Conservation (phyloP, 1,284 basidiomycete species). For the Ceratobasidium sp. region DNA sequence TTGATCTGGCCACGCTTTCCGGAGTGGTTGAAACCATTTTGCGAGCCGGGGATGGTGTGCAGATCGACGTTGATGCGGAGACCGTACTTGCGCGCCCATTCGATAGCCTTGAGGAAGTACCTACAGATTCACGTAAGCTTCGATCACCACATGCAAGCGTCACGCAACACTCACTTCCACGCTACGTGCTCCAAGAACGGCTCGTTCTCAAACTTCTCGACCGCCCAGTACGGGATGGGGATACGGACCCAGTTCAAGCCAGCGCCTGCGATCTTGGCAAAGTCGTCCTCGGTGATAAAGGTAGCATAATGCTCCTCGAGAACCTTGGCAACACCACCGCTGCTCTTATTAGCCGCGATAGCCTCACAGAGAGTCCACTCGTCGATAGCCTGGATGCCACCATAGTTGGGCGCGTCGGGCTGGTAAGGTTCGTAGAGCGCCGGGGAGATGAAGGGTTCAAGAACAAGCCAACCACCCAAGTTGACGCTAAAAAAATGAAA, state of each 20-base stretch:
- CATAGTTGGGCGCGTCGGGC: slow-evolving; percentile 41
- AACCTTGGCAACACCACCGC: slow-evolving; percentile 51
- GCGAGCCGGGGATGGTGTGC: slow-evolving; percentile 62
- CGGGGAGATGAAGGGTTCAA: slow-evolving; percentile 69
- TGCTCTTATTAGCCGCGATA: slow-evolving; percentile 59
- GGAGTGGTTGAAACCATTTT: slow-evolving; percentile 62
- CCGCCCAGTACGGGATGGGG: slow-evolving; percentile 66
- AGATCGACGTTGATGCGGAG: slow-evolving; percentile 66
- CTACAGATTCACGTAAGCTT: slow-evolving; percentile 52
- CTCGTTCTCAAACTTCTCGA: slow-evolving; percentile 62
- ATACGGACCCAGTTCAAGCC: slow-evolving; percentile 67
- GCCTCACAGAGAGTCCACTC: slow-evolving; percentile 62
- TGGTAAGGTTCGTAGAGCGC: slow-evolving; percentile 61
- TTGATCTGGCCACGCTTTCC: slow-evolving; percentile 56
- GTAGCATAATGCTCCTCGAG: slow-evolving; percentile 66
- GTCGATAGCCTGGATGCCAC: slow-evolving; percentile 58
- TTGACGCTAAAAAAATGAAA: slow-evolving; percentile 56
- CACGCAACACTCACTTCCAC: slow-evolving; percentile 48
- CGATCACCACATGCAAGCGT: neutral
- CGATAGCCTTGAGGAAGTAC: slow-evolving; percentile 62
- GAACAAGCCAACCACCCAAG: slow-evolving; percentile 68
- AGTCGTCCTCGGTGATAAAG: slow-evolving; percentile 68
- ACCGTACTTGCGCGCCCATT: slow-evolving; percentile 69
- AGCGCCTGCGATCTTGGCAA: slow-evolving; percentile 66
- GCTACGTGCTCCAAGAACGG: slow-evolving; percentile 59